These are phyloP conservation scores for Chlorella sp. DNA, from an alignment of 139 green algal species.

Conservation along the genomic window DNA sequence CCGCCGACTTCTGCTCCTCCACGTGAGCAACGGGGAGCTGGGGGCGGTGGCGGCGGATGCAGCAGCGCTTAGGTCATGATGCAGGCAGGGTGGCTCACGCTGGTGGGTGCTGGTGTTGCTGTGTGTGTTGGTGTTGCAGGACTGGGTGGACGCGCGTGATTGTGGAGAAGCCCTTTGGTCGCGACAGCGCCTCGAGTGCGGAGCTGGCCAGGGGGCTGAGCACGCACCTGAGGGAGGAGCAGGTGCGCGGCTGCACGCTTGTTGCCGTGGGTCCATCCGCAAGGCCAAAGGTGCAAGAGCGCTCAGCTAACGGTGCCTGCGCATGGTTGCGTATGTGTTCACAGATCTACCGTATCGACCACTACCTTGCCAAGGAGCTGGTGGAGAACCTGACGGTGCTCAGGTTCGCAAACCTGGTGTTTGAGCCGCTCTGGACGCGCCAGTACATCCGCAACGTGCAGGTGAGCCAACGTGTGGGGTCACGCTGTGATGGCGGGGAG, in stretches of 20 bases:
- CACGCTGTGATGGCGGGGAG: no score
- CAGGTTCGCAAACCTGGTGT: slow-evolving; percentile 96
- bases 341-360: slow-evolving; percentile 99
- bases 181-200: slow-evolving; percentile 72
- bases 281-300: no score
- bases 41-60: no score
- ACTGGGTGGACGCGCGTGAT: slow-evolving; percentile 96
- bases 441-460: slow-evolving; percentile 97
- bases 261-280: no score
- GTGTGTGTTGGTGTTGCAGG: slow-evolving; percentile 18
- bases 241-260: no score
- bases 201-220: slow-evolving; percentile 69
- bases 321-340: not conserved
- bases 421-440: slow-evolving; percentile 96
- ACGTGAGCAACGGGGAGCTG: no score
- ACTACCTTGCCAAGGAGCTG: slow-evolving; percentile 99
- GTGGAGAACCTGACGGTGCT: slow-evolving; percentile 98
- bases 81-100: not conserved
- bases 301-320: no score
- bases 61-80: not conserved
- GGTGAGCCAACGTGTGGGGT: no score
- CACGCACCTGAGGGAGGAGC: slow-evolving; percentile 84
- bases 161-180: slow-evolving; percentile 99
- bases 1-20: slow-evolving; percentile 63
- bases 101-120: not conserved